These are phyloP conservation scores for Xylaria curta DNA, from an alignment of 495 filamentous ascomycete species.

Conservation along the genomic window DNA sequence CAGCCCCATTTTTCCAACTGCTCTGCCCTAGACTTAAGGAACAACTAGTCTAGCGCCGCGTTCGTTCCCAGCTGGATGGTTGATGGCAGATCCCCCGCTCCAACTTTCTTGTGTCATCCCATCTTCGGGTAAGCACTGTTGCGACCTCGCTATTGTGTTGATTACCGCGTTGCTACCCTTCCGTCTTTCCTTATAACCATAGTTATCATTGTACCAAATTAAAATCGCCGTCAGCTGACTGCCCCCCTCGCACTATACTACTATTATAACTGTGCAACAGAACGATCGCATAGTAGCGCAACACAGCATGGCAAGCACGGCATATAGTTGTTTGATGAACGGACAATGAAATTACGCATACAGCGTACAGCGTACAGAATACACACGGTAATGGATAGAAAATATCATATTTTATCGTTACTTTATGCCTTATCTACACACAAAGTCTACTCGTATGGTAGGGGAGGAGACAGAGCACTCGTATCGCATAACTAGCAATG, in stretches of 20 bases:
- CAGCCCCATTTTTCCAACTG: neutral
- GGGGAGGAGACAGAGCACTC: too few relatives aligned
- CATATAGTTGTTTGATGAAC: too few relatives aligned
- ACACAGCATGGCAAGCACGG: neutral
- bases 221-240: constrained; percentile 16
- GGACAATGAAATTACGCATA: too few relatives aligned
- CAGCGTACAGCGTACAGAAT: neutral
- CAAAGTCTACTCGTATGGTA: too few relatives aligned
- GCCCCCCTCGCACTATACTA: neutral
- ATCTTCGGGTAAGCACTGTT: constrained; percentile 9
- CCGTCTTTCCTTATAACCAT: neutral
- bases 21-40: constrained; percentile 14
- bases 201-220: constrained; percentile 1
- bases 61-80: constrained; percentile 43
- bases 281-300: constrained; percentile 5
- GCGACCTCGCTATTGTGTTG: neutral
- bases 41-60: constrained; percentile 18
- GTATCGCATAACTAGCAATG: neutral
- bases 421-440: neutral
- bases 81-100: constrained; percentile 38
- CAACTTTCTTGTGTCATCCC: constrained; percentile 20
- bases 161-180: constrained; percentile 3
- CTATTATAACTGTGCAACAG: neutral
- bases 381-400: neutral
- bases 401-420: neutral